A percentile compares a stretch with the other conserved stretches of the same genome.
Conservation (phyloP, 2,329 filamentous ascomycete species). For the Aureobasidium sp. region DNA sequence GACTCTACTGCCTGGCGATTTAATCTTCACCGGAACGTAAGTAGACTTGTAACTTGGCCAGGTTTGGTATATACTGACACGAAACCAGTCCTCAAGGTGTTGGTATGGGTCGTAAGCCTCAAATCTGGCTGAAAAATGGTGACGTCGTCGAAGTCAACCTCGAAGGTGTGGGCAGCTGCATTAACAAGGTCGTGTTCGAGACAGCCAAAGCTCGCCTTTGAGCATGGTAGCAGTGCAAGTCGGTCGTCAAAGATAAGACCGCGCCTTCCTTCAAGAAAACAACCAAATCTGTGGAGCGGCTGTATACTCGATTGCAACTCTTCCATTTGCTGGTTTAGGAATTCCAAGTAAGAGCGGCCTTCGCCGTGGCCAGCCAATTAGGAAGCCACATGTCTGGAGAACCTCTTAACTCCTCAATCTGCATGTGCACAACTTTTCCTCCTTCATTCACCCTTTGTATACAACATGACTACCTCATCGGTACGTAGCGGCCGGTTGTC, state of each 20-base stretch:
- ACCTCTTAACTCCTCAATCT: too few relatives aligned
- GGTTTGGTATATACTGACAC: neutral
- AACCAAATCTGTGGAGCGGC: too few relatives aligned
- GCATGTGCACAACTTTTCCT: too few relatives aligned
- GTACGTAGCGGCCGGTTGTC: neutral
- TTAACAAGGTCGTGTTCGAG: constrained; percentile 38
- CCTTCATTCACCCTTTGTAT: neutral
- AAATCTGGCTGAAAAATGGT: constrained; percentile 62
- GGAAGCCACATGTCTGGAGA: too few relatives aligned
- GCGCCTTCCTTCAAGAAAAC: too few relatives aligned
- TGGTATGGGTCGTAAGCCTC: constrained; percentile 61
- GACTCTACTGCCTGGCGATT: constrained; percentile 56
- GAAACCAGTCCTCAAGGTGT: constrained; percentile 56
- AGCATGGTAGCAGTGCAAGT: too few relatives aligned
- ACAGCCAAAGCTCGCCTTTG: constrained; percentile 35
- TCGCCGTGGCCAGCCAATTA: too few relatives aligned
- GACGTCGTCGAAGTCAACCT: constrained; percentile 63
- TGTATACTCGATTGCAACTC: too few relatives aligned
- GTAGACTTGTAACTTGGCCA: neutral
- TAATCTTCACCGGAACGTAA: constrained; percentile 59
- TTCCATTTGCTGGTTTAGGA: too few relatives aligned
- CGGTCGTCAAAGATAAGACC: too few relatives aligned
- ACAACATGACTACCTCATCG: neutral
- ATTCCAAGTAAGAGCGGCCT: too few relatives aligned
- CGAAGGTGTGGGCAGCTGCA: constrained; percentile 56